phyloP scores from a whole-genome alignment of 352 stramenopile species.

The Globisporangium iwayamae region DNA sequence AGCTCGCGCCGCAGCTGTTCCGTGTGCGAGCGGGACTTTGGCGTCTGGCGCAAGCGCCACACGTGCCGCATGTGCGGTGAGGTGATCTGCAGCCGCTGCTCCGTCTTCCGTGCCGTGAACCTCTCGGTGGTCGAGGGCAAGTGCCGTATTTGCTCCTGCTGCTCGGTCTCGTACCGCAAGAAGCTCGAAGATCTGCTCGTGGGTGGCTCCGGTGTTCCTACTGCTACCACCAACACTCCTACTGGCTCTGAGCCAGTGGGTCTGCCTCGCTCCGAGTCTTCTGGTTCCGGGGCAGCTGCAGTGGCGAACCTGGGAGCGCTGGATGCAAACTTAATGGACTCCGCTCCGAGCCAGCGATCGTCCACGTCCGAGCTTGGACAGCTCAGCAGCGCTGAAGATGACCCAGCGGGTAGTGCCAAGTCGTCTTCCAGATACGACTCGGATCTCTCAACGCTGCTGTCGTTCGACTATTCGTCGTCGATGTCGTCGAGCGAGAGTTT shows the following conservation, averaged over 20 bases:
- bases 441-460: slow-evolving; percentile 34
- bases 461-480: slow-evolving; percentile 33
- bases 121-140: slow-evolving; percentile 58
- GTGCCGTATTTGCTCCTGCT: slow-evolving; percentile 69
- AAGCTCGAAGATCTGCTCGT: slow-evolving; percentile 18
- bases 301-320: not conserved
- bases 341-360: not conserved
- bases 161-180: slow-evolving; percentile 62
- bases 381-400: slow-evolving; percentile 1
- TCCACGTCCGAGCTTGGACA: not conserved
- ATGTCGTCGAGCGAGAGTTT: slow-evolving; percentile 16
- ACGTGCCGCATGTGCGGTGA: slow-evolving; percentile 81
- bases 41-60: slow-evolving; percentile 66
- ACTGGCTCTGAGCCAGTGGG: not conserved
- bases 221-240: not conserved
- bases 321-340: not conserved
- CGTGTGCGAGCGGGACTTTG: slow-evolving; percentile 71
- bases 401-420: not conserved
- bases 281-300: not conserved
- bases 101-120: slow-evolving; percentile 63
- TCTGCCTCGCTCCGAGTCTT: not conserved
- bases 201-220: not conserved
- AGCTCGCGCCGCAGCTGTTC: slow-evolving; percentile 45
- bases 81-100: slow-evolving; percentile 75
- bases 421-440: slow-evolving; percentile 22